Percentiles rank a stretch among this genome's conserved stretches.
Evolutionary conservation across 441 rosid species (phyloP).

Genomic region (Theobroma grandiflorum): DNA sequence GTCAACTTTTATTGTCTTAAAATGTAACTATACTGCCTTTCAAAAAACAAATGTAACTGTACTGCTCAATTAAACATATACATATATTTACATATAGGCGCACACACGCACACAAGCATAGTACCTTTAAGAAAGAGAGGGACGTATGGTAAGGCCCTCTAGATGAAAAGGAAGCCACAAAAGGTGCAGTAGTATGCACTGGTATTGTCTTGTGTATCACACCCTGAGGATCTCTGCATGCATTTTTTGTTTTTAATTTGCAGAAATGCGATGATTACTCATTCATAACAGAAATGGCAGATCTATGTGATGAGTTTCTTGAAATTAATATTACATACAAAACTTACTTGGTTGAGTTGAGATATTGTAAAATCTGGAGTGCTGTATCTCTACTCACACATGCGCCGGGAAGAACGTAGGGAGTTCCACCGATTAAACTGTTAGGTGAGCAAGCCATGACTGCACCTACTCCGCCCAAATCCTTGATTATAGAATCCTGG

Average conservation of each 20-base stretch:
- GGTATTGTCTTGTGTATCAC: conserved; percentile 57
- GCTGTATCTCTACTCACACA: conserved; percentile 42
- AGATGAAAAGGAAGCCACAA: conserved; percentile 62
- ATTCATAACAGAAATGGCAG: too few species aligned
- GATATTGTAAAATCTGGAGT: conserved; percentile 50
- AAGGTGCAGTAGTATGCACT: conserved; percentile 45
- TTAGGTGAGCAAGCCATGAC: accelerated
- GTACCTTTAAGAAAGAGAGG: conserved; percentile 58
- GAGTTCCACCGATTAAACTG: accelerated
- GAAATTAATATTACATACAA: not conserved
- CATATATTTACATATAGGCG: too few species aligned
- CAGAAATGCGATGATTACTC: not conserved
- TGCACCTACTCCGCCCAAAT: not conserved
- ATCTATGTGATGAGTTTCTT: not conserved
- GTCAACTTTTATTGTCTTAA: too few species aligned
- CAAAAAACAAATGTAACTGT: not conserved
- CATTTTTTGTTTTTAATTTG: not conserved
- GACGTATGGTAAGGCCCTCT: conserved; percentile 58
- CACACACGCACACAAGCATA: too few species aligned
- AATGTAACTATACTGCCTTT: not conserved
- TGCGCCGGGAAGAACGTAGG: conserved; percentile 40
- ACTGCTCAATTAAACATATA: not conserved
- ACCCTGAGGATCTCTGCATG: conserved; percentile 62
- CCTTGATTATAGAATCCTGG: not conserved
- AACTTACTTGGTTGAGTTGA: conserved; percentile 67